A percentile compares a stretch with the other conserved stretches of the same genome.
Evolutionary conservation across 2,329 filamentous ascomycete species (phyloP).

Genomic region (Tothia fuscella): DNA sequence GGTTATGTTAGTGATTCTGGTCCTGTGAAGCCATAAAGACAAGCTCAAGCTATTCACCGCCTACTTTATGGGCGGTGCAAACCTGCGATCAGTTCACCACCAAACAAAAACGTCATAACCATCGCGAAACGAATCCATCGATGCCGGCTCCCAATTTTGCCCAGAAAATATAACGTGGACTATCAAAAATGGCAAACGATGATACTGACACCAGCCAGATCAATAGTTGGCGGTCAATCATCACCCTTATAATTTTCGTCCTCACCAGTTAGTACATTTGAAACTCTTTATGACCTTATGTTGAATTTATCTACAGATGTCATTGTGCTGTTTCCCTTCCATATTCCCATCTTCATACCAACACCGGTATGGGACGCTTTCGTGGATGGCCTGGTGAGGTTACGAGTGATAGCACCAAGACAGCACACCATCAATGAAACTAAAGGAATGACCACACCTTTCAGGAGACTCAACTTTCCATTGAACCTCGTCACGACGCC

Average conservation of each 20-base stretch:
- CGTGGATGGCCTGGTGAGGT: slow-evolving; percentile 30
- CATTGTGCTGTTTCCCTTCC: slow-evolving; percentile 56
- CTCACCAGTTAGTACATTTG: slow-evolving; percentile 49
- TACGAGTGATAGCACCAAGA: slow-evolving; percentile 41
- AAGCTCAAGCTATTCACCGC: too few species aligned
- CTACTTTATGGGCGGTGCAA: too few species aligned
- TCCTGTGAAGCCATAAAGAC: too few species aligned
- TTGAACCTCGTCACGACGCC: slow-evolving; percentile 63
- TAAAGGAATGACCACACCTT: too few species aligned
- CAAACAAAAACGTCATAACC: too few species aligned
- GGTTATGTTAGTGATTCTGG: too few species aligned
- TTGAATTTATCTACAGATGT: slow-evolving; percentile 39
- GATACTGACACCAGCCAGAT: slow-evolving; percentile 43
- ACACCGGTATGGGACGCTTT: slow-evolving; percentile 34
- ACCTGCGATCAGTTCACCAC: too few species aligned
- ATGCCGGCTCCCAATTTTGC: too few species aligned
- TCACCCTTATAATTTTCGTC: slow-evolving; percentile 58
- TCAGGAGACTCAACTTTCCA: slow-evolving; percentile 45
- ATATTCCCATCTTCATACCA: slow-evolving; percentile 51
- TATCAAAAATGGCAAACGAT: slow-evolving; percentile 21
- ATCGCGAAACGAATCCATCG: too few species aligned
- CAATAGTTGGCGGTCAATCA: slow-evolving; percentile 54
- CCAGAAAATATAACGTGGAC: too few species aligned
- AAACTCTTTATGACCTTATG: slow-evolving; percentile 2
- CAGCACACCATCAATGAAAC: slow-evolving; percentile 19